These are phyloP conservation scores for Poronia punctata DNA, from an alignment of 495 filamentous ascomycete genomes.

Conservation along the genomic window DNA sequence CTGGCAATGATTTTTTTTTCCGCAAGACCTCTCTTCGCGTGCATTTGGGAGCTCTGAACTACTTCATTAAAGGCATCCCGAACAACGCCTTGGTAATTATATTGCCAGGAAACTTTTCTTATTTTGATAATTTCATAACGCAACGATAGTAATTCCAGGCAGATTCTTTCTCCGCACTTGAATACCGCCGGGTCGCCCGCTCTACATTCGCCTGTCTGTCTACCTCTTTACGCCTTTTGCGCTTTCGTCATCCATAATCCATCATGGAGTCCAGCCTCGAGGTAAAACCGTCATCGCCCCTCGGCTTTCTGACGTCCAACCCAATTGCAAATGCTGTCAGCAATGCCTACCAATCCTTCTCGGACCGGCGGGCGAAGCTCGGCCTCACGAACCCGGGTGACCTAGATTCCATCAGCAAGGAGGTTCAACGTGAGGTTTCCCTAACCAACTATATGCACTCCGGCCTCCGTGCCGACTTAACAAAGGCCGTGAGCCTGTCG, in stretches of 20 bases:
- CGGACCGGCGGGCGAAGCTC: conserved; percentile 74
- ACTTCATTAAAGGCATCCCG: conserved; percentile 5
- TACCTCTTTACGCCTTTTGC: conserved; percentile 13
- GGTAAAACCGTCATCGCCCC: conserved; percentile 39
- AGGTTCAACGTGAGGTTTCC: conserved; percentile 92
- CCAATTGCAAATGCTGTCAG: conserved; percentile 58
- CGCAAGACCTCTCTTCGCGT: conserved; percentile 11
- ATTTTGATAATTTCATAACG: neutral
- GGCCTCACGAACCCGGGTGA: conserved; percentile 88
- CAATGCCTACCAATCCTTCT: conserved; percentile 77
- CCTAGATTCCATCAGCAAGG: conserved; percentile 81
- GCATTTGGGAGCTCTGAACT: conserved; percentile 1
- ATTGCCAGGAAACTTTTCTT: neutral
- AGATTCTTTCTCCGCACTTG: neutral
- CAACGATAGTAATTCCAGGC: neutral
- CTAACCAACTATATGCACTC: conserved; percentile 92
- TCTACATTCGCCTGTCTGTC: conserved; percentile 5
- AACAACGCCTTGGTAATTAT: neutral
- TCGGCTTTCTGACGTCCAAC: conserved; percentile 67
- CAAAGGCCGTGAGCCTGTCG: conserved; percentile 85
- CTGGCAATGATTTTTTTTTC: conserved; percentile 21
- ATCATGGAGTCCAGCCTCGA: conserved; percentile 37
- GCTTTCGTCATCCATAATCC: conserved; percentile 15
- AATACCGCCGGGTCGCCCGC: conserved; percentile 2
- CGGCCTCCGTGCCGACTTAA: conserved; percentile 89